Percentiles rank a stretch among this genome's conserved stretches.
These are phyloP conservation scores for Nasturtium officinale DNA, from an alignment of 345 rosid species.

Conservation along the genomic window DNA sequence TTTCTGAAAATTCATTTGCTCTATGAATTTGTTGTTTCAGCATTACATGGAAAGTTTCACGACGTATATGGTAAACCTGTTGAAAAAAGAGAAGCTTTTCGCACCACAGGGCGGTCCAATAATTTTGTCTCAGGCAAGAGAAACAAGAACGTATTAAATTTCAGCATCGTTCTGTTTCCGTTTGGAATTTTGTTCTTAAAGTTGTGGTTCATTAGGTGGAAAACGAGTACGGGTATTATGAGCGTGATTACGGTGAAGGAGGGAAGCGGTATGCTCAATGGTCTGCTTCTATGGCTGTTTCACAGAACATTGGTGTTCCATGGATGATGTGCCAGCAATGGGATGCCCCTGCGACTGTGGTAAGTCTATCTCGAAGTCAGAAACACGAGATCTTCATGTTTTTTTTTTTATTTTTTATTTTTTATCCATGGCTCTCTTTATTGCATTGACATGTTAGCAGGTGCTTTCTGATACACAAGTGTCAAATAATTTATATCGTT, in stretches of 20 bases:
- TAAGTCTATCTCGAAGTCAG: constrained; percentile 36
- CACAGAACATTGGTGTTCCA: constrained; percentile 84
- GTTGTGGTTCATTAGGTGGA: constrained; percentile 63
- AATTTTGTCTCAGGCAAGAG: constrained; percentile 83
- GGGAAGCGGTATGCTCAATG: constrained; percentile 75
- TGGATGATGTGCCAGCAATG: constrained; percentile 94
- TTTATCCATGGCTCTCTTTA: neutral
- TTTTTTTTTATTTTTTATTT: too few species aligned
- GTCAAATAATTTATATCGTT: too few species aligned
- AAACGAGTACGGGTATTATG: constrained; percentile 81
- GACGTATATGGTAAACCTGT: constrained; percentile 67
- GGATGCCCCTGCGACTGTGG: constrained; percentile 81
- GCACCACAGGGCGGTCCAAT: constrained; percentile 98
- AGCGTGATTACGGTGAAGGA: constrained; percentile 66
- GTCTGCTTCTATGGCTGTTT: constrained; percentile 93
- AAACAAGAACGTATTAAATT: neutral
- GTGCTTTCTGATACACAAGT: neutral
- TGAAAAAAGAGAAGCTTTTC: constrained; percentile 89
- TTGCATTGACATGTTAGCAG: neutral
- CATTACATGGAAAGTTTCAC: constrained; percentile 82
- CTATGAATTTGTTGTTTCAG: constrained; percentile 44
- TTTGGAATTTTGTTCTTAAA: neutral
- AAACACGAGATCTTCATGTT: neutral
- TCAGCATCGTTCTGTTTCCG: neutral
- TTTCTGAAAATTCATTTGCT: constrained; percentile 23